Percentiles rank a stretch among this genome's conserved stretches.
Evolutionary conservation across 768 basidiomycete species (phyloP).

Genomic region (Chalciporus sphaerocephalus): DNA sequence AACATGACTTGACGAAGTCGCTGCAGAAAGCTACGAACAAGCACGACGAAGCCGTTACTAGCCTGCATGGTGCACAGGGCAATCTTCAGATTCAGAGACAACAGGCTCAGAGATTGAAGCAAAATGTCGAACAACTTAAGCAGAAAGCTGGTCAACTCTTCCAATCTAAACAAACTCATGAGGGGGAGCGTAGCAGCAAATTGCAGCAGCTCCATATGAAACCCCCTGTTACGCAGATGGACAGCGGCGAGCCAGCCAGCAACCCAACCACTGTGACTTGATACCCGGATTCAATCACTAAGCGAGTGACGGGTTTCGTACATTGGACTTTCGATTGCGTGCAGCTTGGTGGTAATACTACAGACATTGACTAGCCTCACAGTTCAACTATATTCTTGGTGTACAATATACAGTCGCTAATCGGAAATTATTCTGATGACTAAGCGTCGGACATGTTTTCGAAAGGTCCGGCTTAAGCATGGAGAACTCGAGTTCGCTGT

Average conservation of each 20-base stretch:
- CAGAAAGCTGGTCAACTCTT: slow-evolving; percentile 19
- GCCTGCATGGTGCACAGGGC: slow-evolving; percentile 40
- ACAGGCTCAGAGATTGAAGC: slow-evolving; percentile 17
- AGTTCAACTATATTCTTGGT: too few relatives aligned
- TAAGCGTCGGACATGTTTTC: slow-evolving; percentile 22
- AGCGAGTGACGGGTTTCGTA: not conserved
- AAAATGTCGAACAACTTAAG: slow-evolving; percentile 17
- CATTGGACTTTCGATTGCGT: not conserved
- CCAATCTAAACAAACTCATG: slow-evolving; percentile 18
- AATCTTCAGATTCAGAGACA: slow-evolving; percentile 35
- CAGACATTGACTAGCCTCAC: too few relatives aligned
- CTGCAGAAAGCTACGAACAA: slow-evolving; percentile 50
- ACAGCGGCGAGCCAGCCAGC: not conserved
- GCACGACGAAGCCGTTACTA: slow-evolving; percentile 46
- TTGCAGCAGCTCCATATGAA: slow-evolving; percentile 9
- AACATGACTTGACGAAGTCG: slow-evolving; percentile 47
- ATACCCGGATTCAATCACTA: not conserved
- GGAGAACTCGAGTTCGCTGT: slow-evolving; percentile 16
- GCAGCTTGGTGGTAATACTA: too few relatives aligned
- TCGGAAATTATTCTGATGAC: slow-evolving; percentile 14
- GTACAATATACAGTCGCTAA: too few relatives aligned
- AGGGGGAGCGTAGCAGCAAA: slow-evolving; percentile 20
- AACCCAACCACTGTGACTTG: not conserved
- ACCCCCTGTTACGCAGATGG: not conserved
- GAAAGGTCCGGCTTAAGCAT: not conserved